Evolutionary conservation across 441 rosid species (phyloP).

Genomic region (Heliophila coronopifolia): DNA sequence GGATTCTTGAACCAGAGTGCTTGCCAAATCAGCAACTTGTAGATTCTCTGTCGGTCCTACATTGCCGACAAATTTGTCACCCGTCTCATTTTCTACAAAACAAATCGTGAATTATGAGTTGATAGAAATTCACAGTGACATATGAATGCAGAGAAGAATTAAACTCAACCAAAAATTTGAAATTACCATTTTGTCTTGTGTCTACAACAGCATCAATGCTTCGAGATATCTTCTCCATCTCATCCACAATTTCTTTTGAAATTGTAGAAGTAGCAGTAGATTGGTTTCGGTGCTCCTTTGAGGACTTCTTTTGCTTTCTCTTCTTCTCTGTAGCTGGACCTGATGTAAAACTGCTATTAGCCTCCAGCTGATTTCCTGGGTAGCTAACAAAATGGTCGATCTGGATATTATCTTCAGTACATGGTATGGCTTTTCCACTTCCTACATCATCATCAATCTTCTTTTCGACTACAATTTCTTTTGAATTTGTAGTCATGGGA

Average conservation of each 20-base stretch:
- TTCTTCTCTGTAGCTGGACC: constrained; percentile 10
- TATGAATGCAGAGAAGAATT: background rate
- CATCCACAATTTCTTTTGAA: background rate
- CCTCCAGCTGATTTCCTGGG: constrained; percentile 1
- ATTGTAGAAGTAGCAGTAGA: constrained; percentile 4
- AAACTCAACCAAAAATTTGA: background rate
- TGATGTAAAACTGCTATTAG: background rate
- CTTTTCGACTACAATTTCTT: background rate
- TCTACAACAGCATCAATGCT: background rate
- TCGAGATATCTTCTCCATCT: constrained; percentile 4
- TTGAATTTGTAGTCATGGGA: background rate
- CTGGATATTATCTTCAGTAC: constrained; percentile 8
- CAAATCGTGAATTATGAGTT: background rate
- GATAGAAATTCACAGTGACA: background rate
- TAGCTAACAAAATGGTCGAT: background rate
- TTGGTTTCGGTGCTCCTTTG: background rate
- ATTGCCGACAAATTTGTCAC: background rate
- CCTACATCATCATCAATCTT: background rate
- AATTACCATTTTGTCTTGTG: constrained; percentile 6
- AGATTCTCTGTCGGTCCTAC: background rate
- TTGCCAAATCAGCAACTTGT: constrained; percentile 3
- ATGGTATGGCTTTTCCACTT: constrained; percentile 5
- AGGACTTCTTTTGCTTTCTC: constrained; percentile 10
- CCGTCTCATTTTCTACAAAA: constrained; percentile 12
- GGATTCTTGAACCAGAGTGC: constrained; percentile 11